Conservation (phyloP, 768 basidiomycete species). For the Mycena belliarum region DNA sequence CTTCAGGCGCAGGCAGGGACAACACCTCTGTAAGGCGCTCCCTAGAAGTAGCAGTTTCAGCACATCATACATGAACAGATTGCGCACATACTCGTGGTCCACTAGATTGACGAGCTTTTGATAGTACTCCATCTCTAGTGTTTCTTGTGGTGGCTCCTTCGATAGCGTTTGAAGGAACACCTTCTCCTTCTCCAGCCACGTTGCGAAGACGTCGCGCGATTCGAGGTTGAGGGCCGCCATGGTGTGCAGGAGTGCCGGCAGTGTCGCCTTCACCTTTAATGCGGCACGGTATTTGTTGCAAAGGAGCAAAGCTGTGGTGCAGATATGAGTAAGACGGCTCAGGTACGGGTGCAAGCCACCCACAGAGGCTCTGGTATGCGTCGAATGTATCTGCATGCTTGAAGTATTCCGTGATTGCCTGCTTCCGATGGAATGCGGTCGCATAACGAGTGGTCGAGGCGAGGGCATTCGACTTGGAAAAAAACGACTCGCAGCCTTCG, state of each 20-base stretch:
- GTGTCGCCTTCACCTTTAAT: too few species aligned
- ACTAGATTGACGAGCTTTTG: neutral
- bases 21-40: neutral
- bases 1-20: neutral
- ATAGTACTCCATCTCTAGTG: neutral
- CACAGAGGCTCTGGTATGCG: too few species aligned
- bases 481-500: too few species aligned
- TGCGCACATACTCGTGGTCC: too few species aligned
- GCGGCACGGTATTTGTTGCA: too few species aligned
- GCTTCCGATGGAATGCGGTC: constrained; percentile 2
- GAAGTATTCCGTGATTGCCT: neutral
- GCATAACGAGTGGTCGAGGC: too few species aligned
- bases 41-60: neutral
- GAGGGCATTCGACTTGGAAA: too few species aligned
- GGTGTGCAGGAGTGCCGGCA: too few species aligned
- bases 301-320: neutral
- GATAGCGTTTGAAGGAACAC: neutral
- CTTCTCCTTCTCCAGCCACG: neutral
- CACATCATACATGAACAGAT: neutral
- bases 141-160: neutral
- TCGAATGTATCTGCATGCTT: neutral
- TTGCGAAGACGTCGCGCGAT: neutral
- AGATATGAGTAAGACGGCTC: too few species aligned
- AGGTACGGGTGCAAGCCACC: too few species aligned
- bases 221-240: too few species aligned